Conservation (phyloP, 2,329 filamentous ascomycete genomes). For the Triangularia setosa region DNA sequence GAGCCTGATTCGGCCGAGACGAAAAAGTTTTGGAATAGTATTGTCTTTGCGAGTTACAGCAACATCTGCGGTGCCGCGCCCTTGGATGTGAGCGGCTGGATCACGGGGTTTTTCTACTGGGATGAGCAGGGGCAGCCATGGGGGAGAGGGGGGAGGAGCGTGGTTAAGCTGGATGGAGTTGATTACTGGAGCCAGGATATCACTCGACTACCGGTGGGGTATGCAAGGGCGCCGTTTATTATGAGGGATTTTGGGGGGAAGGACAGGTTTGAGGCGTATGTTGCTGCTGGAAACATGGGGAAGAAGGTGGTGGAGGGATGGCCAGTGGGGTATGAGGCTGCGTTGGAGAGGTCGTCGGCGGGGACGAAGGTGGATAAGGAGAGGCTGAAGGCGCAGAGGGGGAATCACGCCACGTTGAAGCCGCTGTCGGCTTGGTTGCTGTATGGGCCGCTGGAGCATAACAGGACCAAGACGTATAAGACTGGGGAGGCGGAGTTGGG, state of each 20-base stretch:
- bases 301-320: constrained; percentile 23
- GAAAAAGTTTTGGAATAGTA: constrained; percentile 41
- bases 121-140: constrained; percentile 31
- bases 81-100: constrained; percentile 44
- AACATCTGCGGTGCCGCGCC: constrained; percentile 32
- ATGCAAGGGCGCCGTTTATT: constrained; percentile 37
- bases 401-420: constrained; percentile 28
- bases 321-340: constrained; percentile 29
- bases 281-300: constrained; percentile 35
- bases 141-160: constrained; percentile 14
- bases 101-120: constrained; percentile 47
- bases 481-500: neutral
- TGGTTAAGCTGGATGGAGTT: constrained; percentile 21
- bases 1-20: constrained; percentile 32
- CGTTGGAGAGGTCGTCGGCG: constrained; percentile 29
- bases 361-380: constrained; percentile 12
- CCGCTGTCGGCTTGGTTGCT: constrained; percentile 40
- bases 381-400: constrained; percentile 3
- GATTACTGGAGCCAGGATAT: constrained; percentile 26
- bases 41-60: constrained; percentile 34
- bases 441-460: constrained; percentile 34
- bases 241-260: constrained; percentile 33
- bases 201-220: constrained; percentile 31
- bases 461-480: neutral
- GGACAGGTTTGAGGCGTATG: constrained; percentile 31